A percentile compares a stretch with the other conserved stretches of the same genome.
Evolutionary conservation across 2,329 filamentous ascomycete species (phyloP).

Genomic region (Penicillium sp.): DNA sequence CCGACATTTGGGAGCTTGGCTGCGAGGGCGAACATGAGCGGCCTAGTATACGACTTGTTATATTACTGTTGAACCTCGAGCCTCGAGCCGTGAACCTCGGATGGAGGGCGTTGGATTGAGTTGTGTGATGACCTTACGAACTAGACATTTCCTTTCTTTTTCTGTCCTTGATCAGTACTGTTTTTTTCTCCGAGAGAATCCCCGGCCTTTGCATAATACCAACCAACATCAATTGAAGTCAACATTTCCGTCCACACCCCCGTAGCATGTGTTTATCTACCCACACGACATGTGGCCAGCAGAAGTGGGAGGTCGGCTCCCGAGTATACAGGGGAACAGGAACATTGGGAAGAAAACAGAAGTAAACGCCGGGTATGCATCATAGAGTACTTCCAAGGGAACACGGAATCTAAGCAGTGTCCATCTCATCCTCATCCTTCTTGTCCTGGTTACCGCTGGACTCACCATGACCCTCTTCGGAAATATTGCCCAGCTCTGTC

Average conservation of each 20-base stretch:
- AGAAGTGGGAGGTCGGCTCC: slow-evolving; percentile 8
- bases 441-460: slow-evolving; percentile 61
- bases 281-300: slow-evolving; percentile 10
- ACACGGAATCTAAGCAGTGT: slow-evolving; percentile 67
- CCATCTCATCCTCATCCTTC: slow-evolving; percentile 79
- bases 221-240: slow-evolving; percentile 26
- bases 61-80: neutral
- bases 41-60: neutral
- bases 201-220: slow-evolving; percentile 26
- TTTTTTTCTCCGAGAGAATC: slow-evolving; percentile 12
- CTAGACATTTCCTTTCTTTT: slow-evolving; percentile 26
- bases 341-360: slow-evolving; percentile 20
- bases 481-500: slow-evolving; percentile 76
- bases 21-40: slow-evolving; percentile 62
- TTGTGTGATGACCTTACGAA: slow-evolving; percentile 25
- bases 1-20: slow-evolving; percentile 77
- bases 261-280: slow-evolving; percentile 18
- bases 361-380: slow-evolving; percentile 46
- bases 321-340: slow-evolving; percentile 27
- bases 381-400: slow-evolving; percentile 34
- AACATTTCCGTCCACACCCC: slow-evolving; percentile 21
- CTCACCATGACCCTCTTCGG: slow-evolving; percentile 73
- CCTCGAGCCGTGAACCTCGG: neutral
- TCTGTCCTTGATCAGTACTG: slow-evolving; percentile 8
- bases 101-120: slow-evolving; percentile 9